These are phyloP conservation scores for Claviceps maximensis DNA, from an alignment of 2,329 filamentous ascomycete genomes.

Conservation along the genomic window DNA sequence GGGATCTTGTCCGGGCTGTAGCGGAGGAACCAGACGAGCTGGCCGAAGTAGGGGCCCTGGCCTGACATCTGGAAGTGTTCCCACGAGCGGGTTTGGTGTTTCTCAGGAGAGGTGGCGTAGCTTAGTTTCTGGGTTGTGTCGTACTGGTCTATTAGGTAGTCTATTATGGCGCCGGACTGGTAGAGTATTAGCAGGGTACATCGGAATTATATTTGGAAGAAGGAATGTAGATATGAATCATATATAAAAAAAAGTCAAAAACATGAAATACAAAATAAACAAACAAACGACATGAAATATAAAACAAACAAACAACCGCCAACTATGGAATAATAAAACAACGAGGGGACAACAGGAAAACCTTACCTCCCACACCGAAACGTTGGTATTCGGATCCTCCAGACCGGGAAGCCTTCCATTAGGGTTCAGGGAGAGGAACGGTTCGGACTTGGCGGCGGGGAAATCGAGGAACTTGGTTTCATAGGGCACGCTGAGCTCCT, in stretches of 20 bases:
- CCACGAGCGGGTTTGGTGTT: conserved; percentile 8
- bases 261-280: no score
- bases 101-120: conserved; percentile 7
- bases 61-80: conserved; percentile 12
- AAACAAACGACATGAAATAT: no score
- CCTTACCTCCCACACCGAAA: conserved; percentile 12
- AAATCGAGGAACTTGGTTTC: conserved; percentile 8
- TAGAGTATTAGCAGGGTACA: neutral
- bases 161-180: conserved; percentile 13
- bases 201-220: no score
- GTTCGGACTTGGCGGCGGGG: conserved; percentile 11
- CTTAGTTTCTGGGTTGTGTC: conserved; percentile 9
- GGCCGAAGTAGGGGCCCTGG: conserved; percentile 20
- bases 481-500: conserved; percentile 14
- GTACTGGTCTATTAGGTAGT: conserved; percentile 14
- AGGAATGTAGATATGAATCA: no score
- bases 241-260: no score
- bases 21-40: conserved; percentile 11
- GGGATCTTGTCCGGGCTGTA: conserved; percentile 13
- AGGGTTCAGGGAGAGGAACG: conserved; percentile 12
- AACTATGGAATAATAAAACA: no score
- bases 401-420: conserved; percentile 12
- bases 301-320: no score
- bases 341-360: no score
- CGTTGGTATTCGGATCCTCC: conserved; percentile 11